Conservation (phyloP, 345 rosid genomes). For the Aquilaria sinensis region DNA sequence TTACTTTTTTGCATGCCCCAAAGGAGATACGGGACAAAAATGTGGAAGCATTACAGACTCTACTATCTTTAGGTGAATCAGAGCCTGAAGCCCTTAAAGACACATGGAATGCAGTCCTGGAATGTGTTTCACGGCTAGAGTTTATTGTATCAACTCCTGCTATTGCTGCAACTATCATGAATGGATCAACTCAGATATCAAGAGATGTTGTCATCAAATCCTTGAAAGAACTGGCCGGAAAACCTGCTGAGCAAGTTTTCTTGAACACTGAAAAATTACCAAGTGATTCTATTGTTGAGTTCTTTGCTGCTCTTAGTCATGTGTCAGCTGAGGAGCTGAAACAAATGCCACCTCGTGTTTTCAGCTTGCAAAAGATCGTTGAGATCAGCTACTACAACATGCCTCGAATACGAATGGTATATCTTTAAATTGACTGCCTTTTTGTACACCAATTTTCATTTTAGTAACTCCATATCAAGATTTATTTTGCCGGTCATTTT, state of each 20-base stretch:
- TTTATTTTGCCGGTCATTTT: neutral
- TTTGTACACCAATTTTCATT: neutral
- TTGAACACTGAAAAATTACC: slow-evolving; percentile 88
- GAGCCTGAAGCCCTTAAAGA: slow-evolving; percentile 83
- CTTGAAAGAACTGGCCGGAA: slow-evolving; percentile 85
- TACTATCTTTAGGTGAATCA: slow-evolving; percentile 66
- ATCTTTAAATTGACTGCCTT: slow-evolving; percentile 6
- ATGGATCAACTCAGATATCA: slow-evolving; percentile 96
- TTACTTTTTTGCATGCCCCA: slow-evolving; percentile 98
- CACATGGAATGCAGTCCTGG: slow-evolving; percentile 99
- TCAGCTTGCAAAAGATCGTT: slow-evolving; percentile 97
- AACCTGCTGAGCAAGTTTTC: slow-evolving; percentile 92
- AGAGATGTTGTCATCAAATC: slow-evolving; percentile 93
- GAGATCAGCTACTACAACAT: slow-evolving; percentile 99
- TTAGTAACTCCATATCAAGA: slow-evolving; percentile 2
- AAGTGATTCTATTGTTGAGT: slow-evolving; percentile 89
- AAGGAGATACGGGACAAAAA: slow-evolving; percentile 95
- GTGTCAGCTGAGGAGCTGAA: slow-evolving; percentile 96
- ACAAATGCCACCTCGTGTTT: slow-evolving; percentile 98
- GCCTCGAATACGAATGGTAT: slow-evolving; percentile 98
- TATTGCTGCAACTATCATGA: slow-evolving; percentile 92
- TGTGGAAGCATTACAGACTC: slow-evolving; percentile 91
- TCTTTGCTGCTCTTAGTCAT: slow-evolving; percentile 93
- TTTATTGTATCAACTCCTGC: slow-evolving; percentile 82
- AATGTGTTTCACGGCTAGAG: slow-evolving; percentile 98